Percentiles rank a stretch among this genome's conserved stretches.
phyloP scores from a whole-genome alignment of 75 land plant genomes.

The Pinus albicaulis region DNA sequence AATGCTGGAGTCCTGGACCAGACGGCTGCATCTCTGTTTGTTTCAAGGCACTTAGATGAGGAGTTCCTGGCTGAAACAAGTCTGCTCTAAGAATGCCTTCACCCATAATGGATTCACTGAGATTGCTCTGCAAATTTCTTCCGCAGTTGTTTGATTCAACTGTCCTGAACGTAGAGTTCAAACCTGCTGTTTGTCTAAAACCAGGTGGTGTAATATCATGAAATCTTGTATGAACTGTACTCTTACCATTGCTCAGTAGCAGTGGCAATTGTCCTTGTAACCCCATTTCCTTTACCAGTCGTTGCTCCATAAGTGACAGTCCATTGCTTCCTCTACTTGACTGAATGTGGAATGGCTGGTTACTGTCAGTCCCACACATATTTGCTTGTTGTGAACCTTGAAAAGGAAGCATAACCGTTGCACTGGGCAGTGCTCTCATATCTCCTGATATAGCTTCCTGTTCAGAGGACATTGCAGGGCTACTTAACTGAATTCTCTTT shows the following conservation, averaged over 20 bases:
- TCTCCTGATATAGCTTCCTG: not conserved
- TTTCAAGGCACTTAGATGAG: conserved; percentile 3
- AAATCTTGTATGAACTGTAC: not conserved
- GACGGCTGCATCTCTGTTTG: conserved; percentile 1
- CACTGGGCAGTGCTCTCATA: not conserved
- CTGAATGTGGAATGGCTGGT: not conserved
- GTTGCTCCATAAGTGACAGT: not conserved
- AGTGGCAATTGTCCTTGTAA: not conserved
- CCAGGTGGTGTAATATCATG: not conserved
- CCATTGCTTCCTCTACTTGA: not conserved
- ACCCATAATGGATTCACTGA: not conserved
- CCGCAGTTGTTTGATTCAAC: not conserved
- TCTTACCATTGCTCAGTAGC: not conserved
- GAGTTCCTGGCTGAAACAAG: not conserved
- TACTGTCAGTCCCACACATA: not conserved
- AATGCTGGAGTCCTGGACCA: not conserved
- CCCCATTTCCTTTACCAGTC: not conserved
- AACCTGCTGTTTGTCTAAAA: not conserved
- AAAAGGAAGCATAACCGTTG: not conserved
- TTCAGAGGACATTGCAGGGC: not conserved
- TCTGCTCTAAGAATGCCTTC: not conserved
- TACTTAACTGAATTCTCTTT: not conserved
- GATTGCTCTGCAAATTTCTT: not conserved
- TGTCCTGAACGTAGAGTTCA: not conserved
- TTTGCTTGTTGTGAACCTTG: not conserved